Evolutionary conservation across 1,284 basidiomycete genomes (phyloP).

Genomic region (Malassezia caprae): DNA sequence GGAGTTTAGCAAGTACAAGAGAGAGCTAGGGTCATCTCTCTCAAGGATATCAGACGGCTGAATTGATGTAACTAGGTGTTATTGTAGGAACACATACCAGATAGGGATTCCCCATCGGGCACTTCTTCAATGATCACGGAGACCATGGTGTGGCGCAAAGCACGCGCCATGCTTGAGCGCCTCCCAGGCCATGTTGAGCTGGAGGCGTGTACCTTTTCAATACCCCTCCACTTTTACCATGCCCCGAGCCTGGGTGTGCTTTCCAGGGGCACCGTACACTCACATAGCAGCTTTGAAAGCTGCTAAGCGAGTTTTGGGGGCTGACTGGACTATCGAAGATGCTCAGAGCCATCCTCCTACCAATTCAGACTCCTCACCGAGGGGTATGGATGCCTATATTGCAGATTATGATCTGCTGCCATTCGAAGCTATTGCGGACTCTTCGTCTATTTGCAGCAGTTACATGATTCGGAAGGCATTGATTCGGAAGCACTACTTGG

Average conservation of each 20-base stretch:
- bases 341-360: neutral
- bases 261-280: slow-evolving; percentile 43
- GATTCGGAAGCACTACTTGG: slow-evolving; percentile 88
- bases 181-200: neutral
- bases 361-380: neutral
- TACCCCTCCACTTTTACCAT: slow-evolving; percentile 1
- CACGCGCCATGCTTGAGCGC: neutral
- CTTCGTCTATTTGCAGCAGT: slow-evolving; percentile 56
- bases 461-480: slow-evolving; percentile 85
- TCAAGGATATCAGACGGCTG: slow-evolving; percentile 24
- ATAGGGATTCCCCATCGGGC: neutral
- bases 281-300: slow-evolving; percentile 28
- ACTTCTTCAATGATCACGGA: slow-evolving; percentile 14
- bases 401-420: slow-evolving; percentile 44
- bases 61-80: slow-evolving; percentile 2
- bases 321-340: slow-evolving; percentile 25
- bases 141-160: slow-evolving; percentile 6
- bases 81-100: neutral
- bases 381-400: slow-evolving; percentile 21
- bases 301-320: slow-evolving; percentile 19
- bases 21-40: slow-evolving; percentile 21
- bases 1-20: slow-evolving; percentile 25
- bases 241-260: slow-evolving; percentile 26
- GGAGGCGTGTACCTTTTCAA: neutral
- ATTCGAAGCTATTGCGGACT: slow-evolving; percentile 28